These are phyloP conservation scores for Immersiella caudata DNA, from an alignment of 495 filamentous ascomycete genomes.

Conservation along the genomic window DNA sequence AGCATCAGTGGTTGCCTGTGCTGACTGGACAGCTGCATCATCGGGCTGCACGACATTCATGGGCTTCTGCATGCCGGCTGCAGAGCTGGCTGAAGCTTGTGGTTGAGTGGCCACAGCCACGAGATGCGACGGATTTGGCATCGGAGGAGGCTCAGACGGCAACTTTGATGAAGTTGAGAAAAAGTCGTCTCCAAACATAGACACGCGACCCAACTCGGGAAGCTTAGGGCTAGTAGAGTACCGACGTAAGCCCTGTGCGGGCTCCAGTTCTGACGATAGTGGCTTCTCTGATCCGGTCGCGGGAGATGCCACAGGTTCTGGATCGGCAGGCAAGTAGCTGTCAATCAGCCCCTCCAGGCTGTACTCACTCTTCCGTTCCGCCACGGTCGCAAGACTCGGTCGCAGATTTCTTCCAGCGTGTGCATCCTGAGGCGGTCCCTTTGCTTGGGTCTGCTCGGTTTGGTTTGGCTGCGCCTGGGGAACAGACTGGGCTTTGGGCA, in stretches of 20 bases:
- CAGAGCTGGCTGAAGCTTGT: not conserved
- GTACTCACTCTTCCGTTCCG: conserved; percentile 62
- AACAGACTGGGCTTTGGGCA: not conserved
- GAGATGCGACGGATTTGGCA: not conserved
- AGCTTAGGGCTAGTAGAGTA: conserved; percentile 57
- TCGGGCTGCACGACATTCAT: conserved; percentile 4
- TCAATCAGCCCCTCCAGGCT: conserved; percentile 48
- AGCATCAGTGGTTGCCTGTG: not conserved
- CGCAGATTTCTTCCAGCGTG: conserved; percentile 38
- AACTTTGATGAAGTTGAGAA: conserved; percentile 37
- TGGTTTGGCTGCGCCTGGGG: conserved; percentile 13
- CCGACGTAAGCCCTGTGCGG: conserved; percentile 41
- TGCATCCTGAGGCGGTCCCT: conserved; percentile 32
- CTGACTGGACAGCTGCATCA: conserved; percentile 18
- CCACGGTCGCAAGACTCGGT: conserved; percentile 55
- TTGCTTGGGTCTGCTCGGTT: not conserved
- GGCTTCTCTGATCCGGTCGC: not conserved
- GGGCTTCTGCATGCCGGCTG: not conserved
- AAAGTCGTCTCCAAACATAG: conserved; percentile 61
- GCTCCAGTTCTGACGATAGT: not conserved
- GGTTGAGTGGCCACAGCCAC: not conserved
- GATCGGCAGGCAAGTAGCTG: conserved; percentile 18
- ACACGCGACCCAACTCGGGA: conserved; percentile 67
- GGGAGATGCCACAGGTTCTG: conserved; percentile 15
- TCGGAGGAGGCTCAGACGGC: not conserved